Evolutionary conservation across 108 stramenopile species (phyloP).

Genomic region (Aurantiochytrium sp.): DNA sequence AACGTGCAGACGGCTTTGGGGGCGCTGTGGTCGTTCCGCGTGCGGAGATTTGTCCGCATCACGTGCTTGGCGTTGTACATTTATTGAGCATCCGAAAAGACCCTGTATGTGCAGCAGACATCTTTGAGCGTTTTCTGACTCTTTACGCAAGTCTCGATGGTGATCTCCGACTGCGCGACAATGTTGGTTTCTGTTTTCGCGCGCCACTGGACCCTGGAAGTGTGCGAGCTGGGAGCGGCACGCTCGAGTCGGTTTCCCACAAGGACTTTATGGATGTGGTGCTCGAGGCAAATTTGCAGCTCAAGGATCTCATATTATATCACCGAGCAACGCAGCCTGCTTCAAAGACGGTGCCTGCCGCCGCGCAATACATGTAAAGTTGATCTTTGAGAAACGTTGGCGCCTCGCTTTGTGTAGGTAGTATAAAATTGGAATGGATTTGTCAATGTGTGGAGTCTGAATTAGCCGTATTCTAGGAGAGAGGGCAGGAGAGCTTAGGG

Average conservation of each 20-base stretch:
- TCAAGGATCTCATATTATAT: background rate
- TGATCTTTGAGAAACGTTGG: no score
- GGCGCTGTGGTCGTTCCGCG: background rate
- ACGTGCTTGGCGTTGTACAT: background rate
- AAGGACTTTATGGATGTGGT: slow-evolving; percentile 7
- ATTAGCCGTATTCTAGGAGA: no score
- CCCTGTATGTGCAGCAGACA: background rate
- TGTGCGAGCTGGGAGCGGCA: background rate
- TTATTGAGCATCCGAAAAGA: background rate
- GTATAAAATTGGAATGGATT: no score
- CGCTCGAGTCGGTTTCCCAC: background rate
- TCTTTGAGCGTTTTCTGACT: background rate
- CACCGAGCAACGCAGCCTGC: background rate
- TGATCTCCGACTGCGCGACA: background rate
- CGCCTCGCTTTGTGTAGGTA: no score
- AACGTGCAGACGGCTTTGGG: background rate
- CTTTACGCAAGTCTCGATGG: background rate
- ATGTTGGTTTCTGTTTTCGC: background rate
- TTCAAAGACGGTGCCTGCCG: no score
- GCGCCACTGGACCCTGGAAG: background rate
- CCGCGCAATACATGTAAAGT: no score
- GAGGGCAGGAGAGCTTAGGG: no score
- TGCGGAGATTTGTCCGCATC: background rate
- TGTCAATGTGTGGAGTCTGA: no score
- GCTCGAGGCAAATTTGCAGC: background rate